Evolutionary conservation across 2,329 filamentous ascomycete species (phyloP).

Genomic region (Nothophaeocryptopus gaeumannii): DNA sequence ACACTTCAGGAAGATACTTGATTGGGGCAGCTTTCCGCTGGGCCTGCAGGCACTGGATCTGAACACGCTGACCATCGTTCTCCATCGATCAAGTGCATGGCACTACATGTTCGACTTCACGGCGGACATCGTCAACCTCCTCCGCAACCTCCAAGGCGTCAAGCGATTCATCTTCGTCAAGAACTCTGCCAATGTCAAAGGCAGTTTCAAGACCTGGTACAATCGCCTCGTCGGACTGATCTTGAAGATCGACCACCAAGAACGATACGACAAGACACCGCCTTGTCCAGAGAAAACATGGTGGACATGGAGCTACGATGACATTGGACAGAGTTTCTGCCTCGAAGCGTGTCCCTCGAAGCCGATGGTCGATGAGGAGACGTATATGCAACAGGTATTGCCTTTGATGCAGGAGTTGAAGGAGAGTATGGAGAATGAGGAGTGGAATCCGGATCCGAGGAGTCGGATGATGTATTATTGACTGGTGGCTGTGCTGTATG

Average conservation of each 20-base stretch:
- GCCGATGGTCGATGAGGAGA: constrained; percentile 34
- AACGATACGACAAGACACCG: constrained; percentile 38
- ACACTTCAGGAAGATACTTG: constrained; percentile 32
- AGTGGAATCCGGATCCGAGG: constrained; percentile 39
- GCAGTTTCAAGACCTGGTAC: constrained; percentile 39
- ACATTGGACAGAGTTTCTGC: constrained; percentile 29
- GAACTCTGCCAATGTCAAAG: constrained; percentile 37
- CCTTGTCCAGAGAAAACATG: constrained; percentile 35
- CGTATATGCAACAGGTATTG: constrained; percentile 39
- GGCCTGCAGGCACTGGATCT: constrained; percentile 32
- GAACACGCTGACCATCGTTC: constrained; percentile 34
- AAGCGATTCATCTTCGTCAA: constrained; percentile 36
- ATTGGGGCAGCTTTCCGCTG: constrained; percentile 37
- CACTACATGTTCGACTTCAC: constrained; percentile 38
- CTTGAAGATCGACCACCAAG: constrained; percentile 41
- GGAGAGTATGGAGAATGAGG: constrained; percentile 37
- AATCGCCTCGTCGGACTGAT: constrained; percentile 40
- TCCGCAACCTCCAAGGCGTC: constrained; percentile 37
- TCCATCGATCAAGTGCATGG: constrained; percentile 33
- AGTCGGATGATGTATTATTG: constrained; percentile 21
- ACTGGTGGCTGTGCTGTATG: constrained; percentile 4
- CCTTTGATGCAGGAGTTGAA: constrained; percentile 38
- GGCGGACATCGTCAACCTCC: constrained; percentile 31
- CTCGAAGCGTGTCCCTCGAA: constrained; percentile 33
- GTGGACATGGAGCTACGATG: constrained; percentile 41